phyloP scores from a whole-genome alignment of 495 filamentous ascomycete genomes.

The Penicillium bovifimosum region DNA sequence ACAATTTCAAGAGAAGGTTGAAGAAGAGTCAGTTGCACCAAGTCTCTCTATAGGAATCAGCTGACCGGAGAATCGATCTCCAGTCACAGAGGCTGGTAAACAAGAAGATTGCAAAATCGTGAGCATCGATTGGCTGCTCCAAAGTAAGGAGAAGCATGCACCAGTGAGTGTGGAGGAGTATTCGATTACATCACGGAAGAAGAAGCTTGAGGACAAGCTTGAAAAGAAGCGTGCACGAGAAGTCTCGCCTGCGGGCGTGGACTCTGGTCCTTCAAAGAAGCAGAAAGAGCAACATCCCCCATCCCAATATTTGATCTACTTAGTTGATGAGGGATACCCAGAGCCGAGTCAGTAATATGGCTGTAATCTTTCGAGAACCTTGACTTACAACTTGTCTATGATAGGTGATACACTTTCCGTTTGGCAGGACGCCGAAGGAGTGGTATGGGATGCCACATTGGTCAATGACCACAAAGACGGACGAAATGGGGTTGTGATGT shows the following conservation, averaged over 20 bases:
- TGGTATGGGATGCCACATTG: conserved; percentile 10
- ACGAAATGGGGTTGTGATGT: not conserved
- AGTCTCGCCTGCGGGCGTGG: not conserved
- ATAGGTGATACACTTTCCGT: not conserved
- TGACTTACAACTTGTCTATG: not conserved
- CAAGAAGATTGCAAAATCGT: conserved; percentile 3
- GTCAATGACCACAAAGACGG: not conserved
- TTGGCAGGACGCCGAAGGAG: not conserved
- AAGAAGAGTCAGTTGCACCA: conserved; percentile 9
- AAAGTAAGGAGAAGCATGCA: not conserved
- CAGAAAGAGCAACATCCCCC: not conserved
- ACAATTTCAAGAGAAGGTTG: not conserved
- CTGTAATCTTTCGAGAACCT: not conserved
- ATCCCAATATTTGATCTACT: not conserved
- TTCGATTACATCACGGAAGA: not conserved
- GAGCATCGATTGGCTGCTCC: conserved; percentile 6
- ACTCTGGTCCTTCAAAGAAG: not conserved
- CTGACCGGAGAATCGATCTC: not conserved
- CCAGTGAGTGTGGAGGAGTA: not conserved
- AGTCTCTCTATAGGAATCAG: no score
- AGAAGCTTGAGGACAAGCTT: not conserved
- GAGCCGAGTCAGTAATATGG: not conserved
- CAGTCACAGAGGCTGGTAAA: conserved; percentile 2
- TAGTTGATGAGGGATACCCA: conserved; percentile 2
- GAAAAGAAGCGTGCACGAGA: conserved; percentile 1